A percentile compares a stretch with the other conserved stretches of the same genome.
Evolutionary conservation across 345 rosid species (phyloP).

Genomic region (Populus ilicifolia): DNA sequence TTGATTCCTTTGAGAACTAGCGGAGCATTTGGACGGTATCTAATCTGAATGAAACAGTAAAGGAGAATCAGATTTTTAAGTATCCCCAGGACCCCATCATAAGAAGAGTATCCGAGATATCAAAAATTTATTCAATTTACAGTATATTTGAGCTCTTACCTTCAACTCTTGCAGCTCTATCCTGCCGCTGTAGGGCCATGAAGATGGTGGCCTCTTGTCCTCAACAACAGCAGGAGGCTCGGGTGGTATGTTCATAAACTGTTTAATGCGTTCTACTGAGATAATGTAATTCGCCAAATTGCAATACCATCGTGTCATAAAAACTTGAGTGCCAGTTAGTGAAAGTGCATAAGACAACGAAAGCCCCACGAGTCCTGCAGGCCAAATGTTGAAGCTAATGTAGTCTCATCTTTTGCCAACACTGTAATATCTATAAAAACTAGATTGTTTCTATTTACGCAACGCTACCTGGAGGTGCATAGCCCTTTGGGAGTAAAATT

Average conservation of each 20-base stretch:
- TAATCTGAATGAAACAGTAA: constrained; percentile 11
- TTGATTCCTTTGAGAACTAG: constrained; percentile 34
- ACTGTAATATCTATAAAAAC: not conserved
- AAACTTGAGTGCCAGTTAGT: constrained; percentile 17
- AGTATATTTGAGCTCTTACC: not conserved
- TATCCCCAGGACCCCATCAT: not conserved
- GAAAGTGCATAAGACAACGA: constrained; percentile 25
- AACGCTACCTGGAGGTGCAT: constrained; percentile 32
- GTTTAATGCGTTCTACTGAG: constrained; percentile 34
- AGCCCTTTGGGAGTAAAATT: constrained; percentile 61
- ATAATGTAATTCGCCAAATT: constrained; percentile 29
- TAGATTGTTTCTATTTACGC: not conserved
- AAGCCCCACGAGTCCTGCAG: constrained; percentile 24
- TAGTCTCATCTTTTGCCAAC: not conserved
- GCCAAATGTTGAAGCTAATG: not conserved
- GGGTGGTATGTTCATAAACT: constrained; percentile 29
- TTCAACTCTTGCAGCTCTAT: constrained; percentile 25
- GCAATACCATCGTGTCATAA: constrained; percentile 25
- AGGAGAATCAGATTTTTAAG: not conserved
- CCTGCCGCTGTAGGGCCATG: constrained; percentile 31
- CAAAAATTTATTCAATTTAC: not conserved
- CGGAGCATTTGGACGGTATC: constrained; percentile 34
- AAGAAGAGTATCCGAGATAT: too few species aligned
- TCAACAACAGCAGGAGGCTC: constrained; percentile 30
- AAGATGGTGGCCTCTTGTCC: constrained; percentile 19